phyloP scores from a whole-genome alignment of 148 eudicot species.

The Cornus controversa region DNA sequence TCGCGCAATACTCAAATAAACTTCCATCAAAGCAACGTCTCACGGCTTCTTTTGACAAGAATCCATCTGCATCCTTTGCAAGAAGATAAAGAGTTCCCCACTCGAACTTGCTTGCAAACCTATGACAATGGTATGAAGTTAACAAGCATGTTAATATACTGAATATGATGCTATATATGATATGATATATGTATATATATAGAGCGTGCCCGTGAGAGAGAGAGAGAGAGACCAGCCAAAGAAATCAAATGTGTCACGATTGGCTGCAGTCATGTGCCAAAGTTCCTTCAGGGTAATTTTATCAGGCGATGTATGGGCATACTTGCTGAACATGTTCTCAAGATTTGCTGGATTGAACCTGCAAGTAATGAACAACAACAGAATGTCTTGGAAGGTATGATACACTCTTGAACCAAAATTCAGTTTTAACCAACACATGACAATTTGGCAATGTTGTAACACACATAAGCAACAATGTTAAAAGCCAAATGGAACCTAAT shows the following conservation, averaged over 20 bases:
- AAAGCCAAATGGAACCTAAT: too few species aligned
- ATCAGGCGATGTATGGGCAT: slow-evolving; percentile 48
- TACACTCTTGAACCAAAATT: too few species aligned
- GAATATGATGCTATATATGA: too few species aligned
- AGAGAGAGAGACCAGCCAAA: slow-evolving; percentile 58
- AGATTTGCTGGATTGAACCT: slow-evolving; percentile 66
- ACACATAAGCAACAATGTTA: too few species aligned
- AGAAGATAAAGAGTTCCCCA: slow-evolving; percentile 61
- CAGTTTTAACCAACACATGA: neutral
- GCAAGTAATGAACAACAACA: neutral
- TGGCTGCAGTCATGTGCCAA: slow-evolving; percentile 76
- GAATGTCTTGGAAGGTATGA: neutral
- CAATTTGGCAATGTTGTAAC: too few species aligned
- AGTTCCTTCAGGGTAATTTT: slow-evolving; percentile 58
- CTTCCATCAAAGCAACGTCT: slow-evolving; percentile 83
- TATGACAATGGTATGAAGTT: neutral
- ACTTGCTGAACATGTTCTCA: slow-evolving; percentile 81
- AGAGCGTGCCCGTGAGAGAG: too few species aligned
- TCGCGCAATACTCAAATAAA: slow-evolving; percentile 68
- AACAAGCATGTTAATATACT: neutral
- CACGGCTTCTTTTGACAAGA: slow-evolving; percentile 70
- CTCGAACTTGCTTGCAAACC: slow-evolving; percentile 58
- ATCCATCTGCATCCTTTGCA: slow-evolving; percentile 72
- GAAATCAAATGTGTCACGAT: slow-evolving; percentile 54
- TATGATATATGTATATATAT: neutral